Evolutionary conservation across 257 asterid genomes (phyloP), one percentile per base, ranked within the genome.

Genomic region (Henckelia pumila): DNA sequence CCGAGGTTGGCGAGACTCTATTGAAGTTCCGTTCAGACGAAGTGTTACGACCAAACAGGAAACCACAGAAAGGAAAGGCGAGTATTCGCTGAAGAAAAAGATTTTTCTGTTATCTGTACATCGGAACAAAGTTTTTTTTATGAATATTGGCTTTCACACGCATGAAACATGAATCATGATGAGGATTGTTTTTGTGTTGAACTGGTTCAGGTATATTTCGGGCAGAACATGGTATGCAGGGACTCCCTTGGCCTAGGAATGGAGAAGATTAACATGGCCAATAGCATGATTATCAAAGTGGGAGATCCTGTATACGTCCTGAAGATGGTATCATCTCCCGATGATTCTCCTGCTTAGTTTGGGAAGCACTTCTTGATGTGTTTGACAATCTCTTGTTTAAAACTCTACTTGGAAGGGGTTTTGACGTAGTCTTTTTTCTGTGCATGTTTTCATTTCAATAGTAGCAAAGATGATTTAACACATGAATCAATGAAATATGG

Each of bases 1-100:
- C 82, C 0, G 88, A 86, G 83, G 88, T 81, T 6, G 75, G 75
- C 6, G 71, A 78, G 66, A 80, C 94, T 16, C 76, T 86, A 70
- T 65, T 22, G 67, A 71, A 35, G 56, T 84, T 82, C 70, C 86
- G 90, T 4, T 82, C 90, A 2, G 84, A 77, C 29, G 32, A 73
- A 49, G 76, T 58, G 16, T 57, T 84, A 65, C 79, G 81, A 2
- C 84, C 90, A 2, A 60, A 69, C 75, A 73, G 73, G 65, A 75
- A 82, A 62, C 75, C 68, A 1, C 86, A 76, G 52, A 75, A 73
- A 57, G 86, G 88, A 64, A 76, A 25, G 80, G 86, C 79, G 61
- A 61, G 14, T 65, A 40, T 60, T 28, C 21, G 44, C 21, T 7
- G 10, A 17, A 17, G 6, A 10, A 5, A 8, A 28, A 35, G 17